A percentile compares a stretch with the other conserved stretches of the same genome.
These are phyloP conservation scores for Apium graveolens DNA, from an alignment of 129 eudicot species.

Conservation along the genomic window DNA sequence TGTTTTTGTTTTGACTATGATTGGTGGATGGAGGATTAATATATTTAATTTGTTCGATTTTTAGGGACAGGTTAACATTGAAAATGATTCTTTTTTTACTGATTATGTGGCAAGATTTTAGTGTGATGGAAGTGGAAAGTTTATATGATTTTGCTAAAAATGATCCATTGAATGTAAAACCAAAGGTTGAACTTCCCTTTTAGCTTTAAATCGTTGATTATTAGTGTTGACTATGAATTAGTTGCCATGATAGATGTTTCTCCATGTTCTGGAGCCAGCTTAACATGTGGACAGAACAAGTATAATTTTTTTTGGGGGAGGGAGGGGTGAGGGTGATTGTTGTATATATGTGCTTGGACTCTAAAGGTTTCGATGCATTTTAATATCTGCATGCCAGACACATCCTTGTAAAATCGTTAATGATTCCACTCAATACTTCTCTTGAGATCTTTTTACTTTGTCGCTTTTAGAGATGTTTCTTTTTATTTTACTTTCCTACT, in stretches of 20 bases:
- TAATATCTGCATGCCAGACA: not conserved
- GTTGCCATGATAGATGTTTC: not conserved
- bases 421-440: not conserved
- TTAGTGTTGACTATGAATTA: not conserved
- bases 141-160: not conserved
- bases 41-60: not conserved
- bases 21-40: not conserved
- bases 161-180: not conserved
- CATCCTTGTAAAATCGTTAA: not conserved
- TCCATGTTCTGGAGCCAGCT: not conserved
- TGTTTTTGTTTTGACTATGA: not conserved
- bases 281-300: not conserved
- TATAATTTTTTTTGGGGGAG: not conserved
- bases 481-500: not conserved
- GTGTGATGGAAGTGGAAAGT: not conserved
- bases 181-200: not conserved
- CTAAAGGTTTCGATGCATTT: not conserved
- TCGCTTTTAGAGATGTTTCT: not conserved
- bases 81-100: not conserved
- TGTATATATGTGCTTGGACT: not conserved
- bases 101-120: not conserved
- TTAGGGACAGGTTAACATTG: not conserved
- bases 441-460: not conserved
- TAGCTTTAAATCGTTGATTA: not conserved
- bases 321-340: not conserved